Base-by-base conservation (phyloP, 139 green algal genomes). In the Edaphochlamys debaryana region DNA sequence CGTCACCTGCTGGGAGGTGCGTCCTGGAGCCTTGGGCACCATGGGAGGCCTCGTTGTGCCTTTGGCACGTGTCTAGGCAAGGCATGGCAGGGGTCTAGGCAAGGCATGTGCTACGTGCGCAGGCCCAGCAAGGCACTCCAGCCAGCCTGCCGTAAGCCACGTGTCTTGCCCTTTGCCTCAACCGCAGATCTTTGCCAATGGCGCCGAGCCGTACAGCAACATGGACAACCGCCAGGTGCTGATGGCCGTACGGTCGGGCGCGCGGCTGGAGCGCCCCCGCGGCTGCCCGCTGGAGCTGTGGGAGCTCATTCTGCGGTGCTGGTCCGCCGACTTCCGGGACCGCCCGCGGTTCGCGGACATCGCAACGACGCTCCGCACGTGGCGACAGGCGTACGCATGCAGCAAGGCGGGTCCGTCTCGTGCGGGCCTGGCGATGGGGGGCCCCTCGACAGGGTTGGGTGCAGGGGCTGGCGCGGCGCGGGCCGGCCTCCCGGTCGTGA, bases 1-100 rank as follows among this genome's bases (percentile, higher is more conserved):
- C 5, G 82, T 94, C 19, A 90, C 87, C 11, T 60, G 88, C 67
- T 94, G 90, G 90, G 90, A 94, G 75, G 75, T 81, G 9, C 22
- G 52, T 71, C 0, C 36, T 19, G 22, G 19, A 19, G 37, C 29
- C 36, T 1, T 38, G n/a, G n/a, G 58, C 2, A 13, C 45, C n/a
- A n/a, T n/a, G n/a, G n/a, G n/a, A n/a, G n/a, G n/a, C n/a, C n/a
- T n/a, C n/a, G n/a, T n/a, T n/a, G n/a, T n/a, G n/a, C n/a, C n/a
- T n/a, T n/a, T n/a, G n/a, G n/a, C n/a, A n/a, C n/a, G n/a, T n/a
- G n/a, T n/a, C n/a, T n/a, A n/a, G n/a, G n/a, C n/a, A n/a, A n/a
- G n/a, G n/a, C n/a, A n/a, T n/a, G n/a, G n/a, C n/a, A n/a, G n/a
- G n/a, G n/a, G n/a, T n/a, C n/a, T n/a, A n/a, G n/a, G n/a, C n/a